Percentiles rank a stretch among this genome's conserved stretches.
Conservation (phyloP, 192 early-diverging fungal genomes). For the Podila minutissima region DNA sequence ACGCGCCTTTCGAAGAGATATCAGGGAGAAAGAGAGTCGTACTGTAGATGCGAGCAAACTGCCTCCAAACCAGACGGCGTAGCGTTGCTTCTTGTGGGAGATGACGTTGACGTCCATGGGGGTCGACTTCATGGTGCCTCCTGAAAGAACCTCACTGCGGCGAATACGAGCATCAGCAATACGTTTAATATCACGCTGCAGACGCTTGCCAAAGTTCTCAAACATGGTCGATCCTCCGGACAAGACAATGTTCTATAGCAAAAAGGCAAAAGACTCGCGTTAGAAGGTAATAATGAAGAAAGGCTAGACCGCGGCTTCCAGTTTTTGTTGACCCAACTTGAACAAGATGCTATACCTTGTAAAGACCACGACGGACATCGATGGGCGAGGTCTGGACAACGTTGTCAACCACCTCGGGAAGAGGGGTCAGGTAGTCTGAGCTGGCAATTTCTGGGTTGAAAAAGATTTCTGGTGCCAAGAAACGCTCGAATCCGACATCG, state of each 20-base stretch:
- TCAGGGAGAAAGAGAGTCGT: constrained; percentile 17
- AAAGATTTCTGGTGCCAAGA: constrained; percentile 99
- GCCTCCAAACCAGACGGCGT: constrained; percentile 99
- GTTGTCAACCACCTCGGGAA: constrained; percentile 96
- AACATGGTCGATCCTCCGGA: constrained; percentile 99
- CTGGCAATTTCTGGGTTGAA: constrained; percentile 99
- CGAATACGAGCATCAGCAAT: constrained; percentile 80
- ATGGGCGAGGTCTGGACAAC: constrained; percentile 98
- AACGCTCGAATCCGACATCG: constrained; percentile 98
- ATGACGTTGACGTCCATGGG: constrained; percentile 97
- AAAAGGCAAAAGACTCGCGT: background rate
- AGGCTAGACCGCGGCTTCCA: background rate
- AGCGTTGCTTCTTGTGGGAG: constrained; percentile 97
- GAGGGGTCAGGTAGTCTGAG: constrained; percentile 95
- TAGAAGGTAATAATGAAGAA: background rate
- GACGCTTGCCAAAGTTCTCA: constrained; percentile 94
- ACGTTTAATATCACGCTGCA: constrained; percentile 95
- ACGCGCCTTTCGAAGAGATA: background rate
- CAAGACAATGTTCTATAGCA: constrained; percentile 91
- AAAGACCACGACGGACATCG: constrained; percentile 95
- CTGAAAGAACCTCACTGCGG: constrained; percentile 79
- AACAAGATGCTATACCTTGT: constrained; percentile 67
- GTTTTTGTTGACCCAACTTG: no score
- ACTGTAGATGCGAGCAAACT: constrained; percentile 93
- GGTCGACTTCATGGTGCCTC: constrained; percentile 72